A percentile compares a stretch with the other conserved stretches of the same genome.
Evolutionary conservation across 306 rosid species (phyloP).

Genomic region (Vachellia pachyceras): DNA sequence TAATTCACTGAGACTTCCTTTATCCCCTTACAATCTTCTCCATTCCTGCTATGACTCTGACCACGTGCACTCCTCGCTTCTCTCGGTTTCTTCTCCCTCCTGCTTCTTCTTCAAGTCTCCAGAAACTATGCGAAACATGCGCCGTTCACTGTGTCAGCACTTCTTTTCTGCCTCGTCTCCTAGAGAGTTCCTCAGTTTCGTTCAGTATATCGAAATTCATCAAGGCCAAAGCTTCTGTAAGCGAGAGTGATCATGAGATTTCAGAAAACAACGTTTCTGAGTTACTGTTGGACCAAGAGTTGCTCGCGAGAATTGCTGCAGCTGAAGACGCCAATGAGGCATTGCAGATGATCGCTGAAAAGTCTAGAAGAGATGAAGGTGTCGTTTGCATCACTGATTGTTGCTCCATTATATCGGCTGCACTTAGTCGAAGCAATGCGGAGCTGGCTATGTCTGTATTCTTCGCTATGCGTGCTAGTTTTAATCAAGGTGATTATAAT

Average conservation of each 20-base stretch:
- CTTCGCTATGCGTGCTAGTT: conserved; percentile 81
- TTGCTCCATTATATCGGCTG: conserved; percentile 63
- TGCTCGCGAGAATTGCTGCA: conserved; percentile 37
- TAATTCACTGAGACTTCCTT: neutral
- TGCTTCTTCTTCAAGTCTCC: conserved; percentile 32
- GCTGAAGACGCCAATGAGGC: conserved; percentile 65
- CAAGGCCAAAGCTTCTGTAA: conserved; percentile 45
- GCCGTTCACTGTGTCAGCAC: conserved; percentile 6
- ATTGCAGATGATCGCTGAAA: conserved; percentile 56
- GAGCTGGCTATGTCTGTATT: conserved; percentile 82
- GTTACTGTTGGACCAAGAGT: conserved; percentile 41
- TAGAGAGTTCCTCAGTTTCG: conserved; percentile 27
- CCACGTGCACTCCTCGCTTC: conserved; percentile 47
- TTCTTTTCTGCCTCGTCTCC: conserved; percentile 31
- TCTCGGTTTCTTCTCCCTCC: conserved; percentile 38
- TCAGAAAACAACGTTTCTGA: conserved; percentile 45
- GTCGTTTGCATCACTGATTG: conserved; percentile 61
- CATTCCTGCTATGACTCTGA: conserved; percentile 47
- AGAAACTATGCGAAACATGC: conserved; percentile 24
- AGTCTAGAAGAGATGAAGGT: conserved; percentile 46
- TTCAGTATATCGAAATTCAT: conserved; percentile 37
- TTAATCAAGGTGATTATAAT: conserved; percentile 54
- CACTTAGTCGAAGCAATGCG: conserved; percentile 69
- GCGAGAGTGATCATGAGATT: conserved; percentile 44
- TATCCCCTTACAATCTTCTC: neutral